Evolutionary conservation across 306 rosid species (phyloP).

Genomic region (Oxytropis ochrocephala): DNA sequence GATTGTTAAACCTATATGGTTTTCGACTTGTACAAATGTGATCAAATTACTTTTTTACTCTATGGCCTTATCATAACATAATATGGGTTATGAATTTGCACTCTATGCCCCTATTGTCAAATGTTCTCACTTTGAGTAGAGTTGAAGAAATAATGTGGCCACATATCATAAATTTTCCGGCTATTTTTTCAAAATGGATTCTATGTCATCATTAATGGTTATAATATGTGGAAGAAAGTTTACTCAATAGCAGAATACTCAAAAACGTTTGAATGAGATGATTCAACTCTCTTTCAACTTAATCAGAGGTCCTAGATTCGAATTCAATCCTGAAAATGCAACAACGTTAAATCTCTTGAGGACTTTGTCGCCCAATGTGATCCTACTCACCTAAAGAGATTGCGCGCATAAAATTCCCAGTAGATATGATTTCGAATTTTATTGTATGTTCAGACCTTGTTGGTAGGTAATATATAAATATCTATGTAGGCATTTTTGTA

Average conservation of each 20-base stretch:
- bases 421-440: no score
- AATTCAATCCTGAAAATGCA: no score
- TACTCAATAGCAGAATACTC: not conserved
- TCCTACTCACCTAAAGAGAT: no score
- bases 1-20: not conserved
- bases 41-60: conserved; percentile 14
- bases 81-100: conserved; percentile 6
- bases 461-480: no score
- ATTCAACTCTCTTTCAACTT: no score
- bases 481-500: no score
- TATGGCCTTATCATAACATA: conserved; percentile 13
- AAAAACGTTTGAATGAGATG: no score
- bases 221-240: not conserved
- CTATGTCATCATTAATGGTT: not conserved
- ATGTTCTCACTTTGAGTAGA: conserved; percentile 26
- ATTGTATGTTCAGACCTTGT: no score
- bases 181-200: not conserved
- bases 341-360: no score
- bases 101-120: not conserved
- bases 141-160: conserved; percentile 21
- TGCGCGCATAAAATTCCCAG: no score
- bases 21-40: not conserved
- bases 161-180: not conserved
- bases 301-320: no score
- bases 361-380: no score